Base-by-base conservation (phyloP, 1,139 yeast genomes). In the Blastobotrys arbuscula region DNA sequence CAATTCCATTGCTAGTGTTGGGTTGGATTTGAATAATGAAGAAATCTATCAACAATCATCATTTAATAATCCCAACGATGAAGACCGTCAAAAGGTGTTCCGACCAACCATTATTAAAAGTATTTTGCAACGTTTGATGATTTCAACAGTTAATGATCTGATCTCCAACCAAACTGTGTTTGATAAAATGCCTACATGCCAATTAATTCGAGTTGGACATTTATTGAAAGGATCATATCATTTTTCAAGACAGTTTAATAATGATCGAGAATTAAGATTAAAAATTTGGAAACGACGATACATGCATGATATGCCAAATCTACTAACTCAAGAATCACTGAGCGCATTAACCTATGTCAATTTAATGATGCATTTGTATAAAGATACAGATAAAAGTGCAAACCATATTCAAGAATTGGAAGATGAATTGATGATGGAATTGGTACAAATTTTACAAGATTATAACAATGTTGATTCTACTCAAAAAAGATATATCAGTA, bases 221-320 rank as follows among this genome's bases (percentile, higher is more conserved):
- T 69, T 86, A 41, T 70, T 92, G 53, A 76, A 79, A 54, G 71
- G 72, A 44, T 85, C 96, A 53, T 90, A 87, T 69, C 72, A 76
- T 50, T 92, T 94, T 69, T 87, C 98, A 5, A 79, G 84, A 58
- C 79, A 76, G 51, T 94, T 94, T 73, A 94, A 94, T 65, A 92
- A 83, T 54, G 89, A 94, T 66, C 84, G 85, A 63, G 92, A 88
- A 50, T 73, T 92, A 56, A 74, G 99, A 56, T 84, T 86, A 19
- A 74, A 95, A 55, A 73, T 94, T 44, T 90, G 95, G 83, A 86
- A 88, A 61, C 88, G 94, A 9, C 96, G 97, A 2, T 82, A 89
- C 34, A 92, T 90, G 69, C 95, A 88, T 61, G 84, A 92, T 62
- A 75, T 90, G 53, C 98, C 99, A 20, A 94, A 92, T 61, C 71